Percentiles rank a stretch among this genome's conserved stretches.
Evolutionary conservation across 352 stramenopile genomes (phyloP).

Genomic region (Phytophthora agathidicida): DNA sequence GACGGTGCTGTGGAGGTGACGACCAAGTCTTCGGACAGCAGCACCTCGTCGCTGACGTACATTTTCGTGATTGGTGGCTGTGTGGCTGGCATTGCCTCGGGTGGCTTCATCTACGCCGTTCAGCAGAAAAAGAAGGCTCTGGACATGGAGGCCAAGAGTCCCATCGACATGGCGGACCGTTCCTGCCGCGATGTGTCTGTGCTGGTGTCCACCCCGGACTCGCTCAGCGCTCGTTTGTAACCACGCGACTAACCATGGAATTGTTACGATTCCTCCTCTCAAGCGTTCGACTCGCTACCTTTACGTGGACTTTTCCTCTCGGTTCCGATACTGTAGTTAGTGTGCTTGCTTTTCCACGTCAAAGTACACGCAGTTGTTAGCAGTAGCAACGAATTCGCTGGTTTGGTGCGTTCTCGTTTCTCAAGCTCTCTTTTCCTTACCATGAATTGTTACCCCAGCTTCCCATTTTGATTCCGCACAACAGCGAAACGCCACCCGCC

Average conservation of each 20-base stretch:
- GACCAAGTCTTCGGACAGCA: slow-evolving; percentile 46
- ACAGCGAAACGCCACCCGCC: slow-evolving; percentile 19
- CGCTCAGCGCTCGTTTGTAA: slow-evolving; percentile 22
- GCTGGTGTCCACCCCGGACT: slow-evolving; percentile 39
- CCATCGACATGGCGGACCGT: slow-evolving; percentile 27
- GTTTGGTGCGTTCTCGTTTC: background rate
- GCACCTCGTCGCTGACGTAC: slow-evolving; percentile 36
- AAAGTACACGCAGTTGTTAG: slow-evolving; percentile 23
- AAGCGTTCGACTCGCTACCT: slow-evolving; percentile 32
- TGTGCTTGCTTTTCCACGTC: slow-evolving; percentile 27
- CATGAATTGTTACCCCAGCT: background rate
- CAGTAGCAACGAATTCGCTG: slow-evolving; percentile 15
- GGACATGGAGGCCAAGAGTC: slow-evolving; percentile 48
- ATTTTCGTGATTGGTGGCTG: slow-evolving; percentile 42
- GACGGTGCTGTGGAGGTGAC: slow-evolving; percentile 41
- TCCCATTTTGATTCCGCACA: background rate
- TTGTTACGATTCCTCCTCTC: background rate
- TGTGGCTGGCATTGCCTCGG: slow-evolving; percentile 42
- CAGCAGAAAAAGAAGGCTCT: slow-evolving; percentile 62
- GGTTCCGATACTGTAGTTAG: slow-evolving; percentile 12
- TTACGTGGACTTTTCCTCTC: slow-evolving; percentile 27
- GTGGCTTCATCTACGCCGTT: slow-evolving; percentile 48
- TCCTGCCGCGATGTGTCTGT: slow-evolving; percentile 43
- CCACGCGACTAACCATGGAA: slow-evolving; percentile 5
- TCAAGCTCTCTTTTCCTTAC: background rate